Base-by-base conservation (phyloP, 2,329 filamentous ascomycete genomes). In the Fusarium redolens region DNA sequence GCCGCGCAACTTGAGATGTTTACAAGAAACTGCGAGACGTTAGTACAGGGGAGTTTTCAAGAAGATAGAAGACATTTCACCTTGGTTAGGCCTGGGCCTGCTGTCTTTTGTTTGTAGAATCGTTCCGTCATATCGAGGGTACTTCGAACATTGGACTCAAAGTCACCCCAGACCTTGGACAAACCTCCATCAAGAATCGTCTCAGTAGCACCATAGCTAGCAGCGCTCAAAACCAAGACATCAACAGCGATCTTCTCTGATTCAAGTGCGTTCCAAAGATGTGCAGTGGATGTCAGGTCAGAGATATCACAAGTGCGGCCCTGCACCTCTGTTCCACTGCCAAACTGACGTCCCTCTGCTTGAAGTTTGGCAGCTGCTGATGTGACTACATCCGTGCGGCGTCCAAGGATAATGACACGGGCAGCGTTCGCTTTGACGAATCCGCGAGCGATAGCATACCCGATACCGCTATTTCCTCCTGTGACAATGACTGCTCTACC, bases 131-230 rank as follows among this genome's bases (percentile, higher is more conserved):
- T 59, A 17, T 59, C 20, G 4, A 59, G 14, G 8, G 56, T 31
- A 6, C 44, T 51, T 40, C 44, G 25, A 6, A 59, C 44, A 31
- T 59, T 59, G 12, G 33, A 38, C 20, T 59, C 56, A 7, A 59
- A 59, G 15, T 59, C 44, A 9, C 33, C 20, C 56, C 44, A 59
- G 15, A 59, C 44, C 7, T 51, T 40, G 3, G 8, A 8, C 15
- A 25, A 15, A 25, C 44, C 56, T 22, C 44, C 33, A 9, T 40
- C 28, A 18, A 59, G 44, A 22, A 59, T 51, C 18, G 20, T 33
- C 20, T 59, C 25, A 2, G 5, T 40, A 18, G 33, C 20, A 5
- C 44, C 44, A 25, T 37, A 59, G 3, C 20, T 38, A 18, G 59
- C 50, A 20, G 59, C 50, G 20, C 6, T 61, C 5, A 45, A 14